A percentile compares a stretch with the other conserved stretches of the same genome.
These are phyloP conservation scores for Talaromyces sp. DNA, from an alignment of 2,329 filamentous ascomycete species.

Conservation along the genomic window DNA sequence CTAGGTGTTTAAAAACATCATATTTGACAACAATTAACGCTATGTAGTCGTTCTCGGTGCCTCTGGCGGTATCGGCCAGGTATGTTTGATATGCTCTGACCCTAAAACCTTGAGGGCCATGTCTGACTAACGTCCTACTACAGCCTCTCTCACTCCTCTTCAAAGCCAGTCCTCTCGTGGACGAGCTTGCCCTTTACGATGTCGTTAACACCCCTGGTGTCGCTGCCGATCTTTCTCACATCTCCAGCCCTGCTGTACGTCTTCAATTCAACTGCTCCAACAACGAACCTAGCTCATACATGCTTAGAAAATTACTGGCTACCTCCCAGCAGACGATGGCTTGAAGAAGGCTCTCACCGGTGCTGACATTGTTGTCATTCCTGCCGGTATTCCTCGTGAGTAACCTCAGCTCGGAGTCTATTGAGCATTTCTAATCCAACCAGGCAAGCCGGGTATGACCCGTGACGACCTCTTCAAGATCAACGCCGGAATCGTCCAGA, in stretches of 20 bases:
- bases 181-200: conserved; percentile 97
- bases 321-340: conserved; percentile 80
- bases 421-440: conserved; percentile 22
- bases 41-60: conserved; percentile 77
- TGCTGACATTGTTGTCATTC: conserved; percentile 94
- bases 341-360: conserved; percentile 85
- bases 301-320: conserved; percentile 77
- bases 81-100: conserved; percentile 40
- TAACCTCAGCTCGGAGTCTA: conserved; percentile 22
- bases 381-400: conserved; percentile 94
- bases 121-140: conserved; percentile 11
- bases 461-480: conserved; percentile 99
- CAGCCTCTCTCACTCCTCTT: conserved; percentile 95
- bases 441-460: conserved; percentile 98
- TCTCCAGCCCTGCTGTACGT: conserved; percentile 81
- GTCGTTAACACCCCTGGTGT: conserved; percentile 98
- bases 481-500: conserved; percentile 97
- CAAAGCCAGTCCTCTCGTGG: conserved; percentile 82
- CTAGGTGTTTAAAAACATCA: neutral
- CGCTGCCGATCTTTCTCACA: conserved; percentile 93
- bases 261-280: conserved; percentile 11
- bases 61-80: conserved; percentile 97
- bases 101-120: neutral
- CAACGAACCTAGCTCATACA: conserved; percentile 27
- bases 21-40: neutral